A percentile compares a stretch with the other conserved stretches of the same genome.
Evolutionary conservation across 805 yeast genomes (phyloP).

Genomic region (Cephaloascus fragrans): DNA sequence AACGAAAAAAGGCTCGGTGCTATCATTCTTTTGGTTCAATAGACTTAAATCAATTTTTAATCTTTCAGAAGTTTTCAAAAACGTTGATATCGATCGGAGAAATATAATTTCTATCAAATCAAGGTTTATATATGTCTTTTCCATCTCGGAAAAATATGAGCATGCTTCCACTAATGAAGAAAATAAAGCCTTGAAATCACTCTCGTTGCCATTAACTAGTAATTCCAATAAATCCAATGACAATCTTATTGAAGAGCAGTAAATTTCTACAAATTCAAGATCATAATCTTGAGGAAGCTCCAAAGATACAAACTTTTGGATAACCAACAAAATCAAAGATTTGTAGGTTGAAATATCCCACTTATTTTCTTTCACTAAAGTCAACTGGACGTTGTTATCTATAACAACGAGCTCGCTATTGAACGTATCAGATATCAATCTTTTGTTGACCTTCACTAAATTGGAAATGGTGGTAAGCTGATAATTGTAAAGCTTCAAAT

Average conservation of each 20-base stretch:
- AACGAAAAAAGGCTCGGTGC: conserved; percentile 20
- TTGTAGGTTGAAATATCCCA: conserved; percentile 56
- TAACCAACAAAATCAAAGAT: conserved; percentile 35
- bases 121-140: conserved; percentile 7
- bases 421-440: conserved; percentile 35
- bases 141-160: conserved; percentile 10
- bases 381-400: conserved; percentile 32
- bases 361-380: conserved; percentile 26
- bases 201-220: conserved; percentile 49
- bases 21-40: conserved; percentile 19
- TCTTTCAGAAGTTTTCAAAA: conserved; percentile 20
- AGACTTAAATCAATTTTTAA: conserved; percentile 16
- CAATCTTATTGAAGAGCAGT: conserved; percentile 25
- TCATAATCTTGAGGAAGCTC: conserved; percentile 9
- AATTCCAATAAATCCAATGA: conserved; percentile 34
- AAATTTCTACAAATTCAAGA: conserved; percentile 12
- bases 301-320: conserved; percentile 35
- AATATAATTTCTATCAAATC: conserved; percentile 19
- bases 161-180: conserved; percentile 22
- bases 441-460: conserved; percentile 37
- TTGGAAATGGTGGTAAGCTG: conserved; percentile 42
- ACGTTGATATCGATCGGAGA: conserved; percentile 16
- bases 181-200: conserved; percentile 36
- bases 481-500: conserved; percentile 54
- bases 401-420: conserved; percentile 50